Conservation (phyloP, 176 grass and related monocot species). For the Elymus sibiricus region DNA sequence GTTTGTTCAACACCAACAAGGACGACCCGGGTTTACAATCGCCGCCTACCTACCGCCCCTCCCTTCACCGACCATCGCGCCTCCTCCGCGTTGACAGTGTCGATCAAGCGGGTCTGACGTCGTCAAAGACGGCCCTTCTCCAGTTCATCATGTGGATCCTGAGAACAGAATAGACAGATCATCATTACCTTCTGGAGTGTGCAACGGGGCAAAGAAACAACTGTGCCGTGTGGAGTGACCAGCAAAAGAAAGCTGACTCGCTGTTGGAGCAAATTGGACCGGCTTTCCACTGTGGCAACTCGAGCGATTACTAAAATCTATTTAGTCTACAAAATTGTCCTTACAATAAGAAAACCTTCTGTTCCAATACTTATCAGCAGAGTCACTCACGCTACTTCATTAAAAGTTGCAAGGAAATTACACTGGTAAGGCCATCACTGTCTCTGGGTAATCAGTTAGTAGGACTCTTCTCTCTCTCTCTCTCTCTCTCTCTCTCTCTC, state of each 20-base stretch:
- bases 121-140: too few relatives aligned
- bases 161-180: too few relatives aligned
- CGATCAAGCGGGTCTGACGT: too few relatives aligned
- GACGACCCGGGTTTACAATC: neutral
- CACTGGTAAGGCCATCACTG: constrained; percentile 21
- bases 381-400: constrained; percentile 36
- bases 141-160: too few relatives aligned
- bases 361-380: too few relatives aligned
- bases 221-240: constrained; percentile 11
- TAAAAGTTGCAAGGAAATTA: constrained; percentile 22
- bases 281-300: constrained; percentile 48
- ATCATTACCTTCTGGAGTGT: constrained; percentile 23
- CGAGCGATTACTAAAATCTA: constrained; percentile 4
- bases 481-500: too few relatives aligned
- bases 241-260: constrained; percentile 16
- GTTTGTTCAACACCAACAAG: neutral
- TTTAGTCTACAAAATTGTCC: constrained; percentile 23
- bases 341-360: too few relatives aligned
- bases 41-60: too few relatives aligned
- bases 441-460: constrained; percentile 3
- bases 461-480: constrained; percentile 13
- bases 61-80: too few relatives aligned
- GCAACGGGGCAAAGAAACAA: constrained; percentile 11
- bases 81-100: too few relatives aligned
- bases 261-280: constrained; percentile 37